phyloP scores from a whole-genome alignment of 202 grass and related monocot species.

The Eragrostis tef region DNA sequence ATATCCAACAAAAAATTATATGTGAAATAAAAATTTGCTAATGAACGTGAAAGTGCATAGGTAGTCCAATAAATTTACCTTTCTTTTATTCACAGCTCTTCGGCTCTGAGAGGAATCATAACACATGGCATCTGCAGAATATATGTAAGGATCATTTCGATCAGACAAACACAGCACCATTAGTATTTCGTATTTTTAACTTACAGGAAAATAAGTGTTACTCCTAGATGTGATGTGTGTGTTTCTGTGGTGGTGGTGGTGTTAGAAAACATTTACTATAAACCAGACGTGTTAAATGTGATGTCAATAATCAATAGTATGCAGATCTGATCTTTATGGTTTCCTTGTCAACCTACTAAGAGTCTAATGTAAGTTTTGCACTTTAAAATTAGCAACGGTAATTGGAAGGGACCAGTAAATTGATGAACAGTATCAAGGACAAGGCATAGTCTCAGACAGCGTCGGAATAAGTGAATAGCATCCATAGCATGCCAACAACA shows the following conservation, averaged over 20 bases:
- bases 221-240: neutral
- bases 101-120: constrained; percentile 47
- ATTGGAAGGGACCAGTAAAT: constrained; percentile 1
- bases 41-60: constrained; percentile 2
- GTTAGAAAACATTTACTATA: constrained; percentile 24
- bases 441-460: neutral
- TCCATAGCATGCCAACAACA: constrained; percentile 34
- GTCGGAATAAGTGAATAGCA: constrained; percentile 9
- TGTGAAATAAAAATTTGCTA: neutral
- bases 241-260: constrained; percentile 25
- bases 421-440: constrained; percentile 36
- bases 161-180: constrained; percentile 35
- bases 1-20: neutral
- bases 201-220: constrained; percentile 22
- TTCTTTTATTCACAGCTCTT: constrained; percentile 69
- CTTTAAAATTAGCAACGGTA: constrained; percentile 30
- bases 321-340: constrained; percentile 1
- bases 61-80: constrained; percentile 55
- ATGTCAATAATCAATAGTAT: neutral
- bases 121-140: constrained; percentile 55
- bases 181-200: constrained; percentile 24
- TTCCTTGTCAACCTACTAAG: constrained; percentile 27
- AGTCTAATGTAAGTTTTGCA: constrained; percentile 27
- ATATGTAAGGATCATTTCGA: constrained; percentile 44
- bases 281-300: constrained; percentile 12